phyloP scores from a whole-genome alignment of 2,329 filamentous ascomycete species.

The Seiridium cupressi region DNA sequence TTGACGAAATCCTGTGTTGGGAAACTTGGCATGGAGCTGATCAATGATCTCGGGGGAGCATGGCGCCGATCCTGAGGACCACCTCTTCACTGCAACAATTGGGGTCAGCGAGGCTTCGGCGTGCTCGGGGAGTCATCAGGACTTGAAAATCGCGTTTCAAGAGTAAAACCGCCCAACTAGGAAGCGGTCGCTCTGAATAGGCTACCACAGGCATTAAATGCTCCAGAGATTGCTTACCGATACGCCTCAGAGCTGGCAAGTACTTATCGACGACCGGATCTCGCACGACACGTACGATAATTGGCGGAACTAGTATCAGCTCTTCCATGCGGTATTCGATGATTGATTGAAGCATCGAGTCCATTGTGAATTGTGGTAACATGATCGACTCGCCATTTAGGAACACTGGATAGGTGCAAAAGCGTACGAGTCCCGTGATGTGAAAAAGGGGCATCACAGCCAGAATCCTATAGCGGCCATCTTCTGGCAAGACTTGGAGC shows the following conservation, averaged over 20 bases:
- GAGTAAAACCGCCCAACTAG: too few species aligned
- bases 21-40: slow-evolving; percentile 52
- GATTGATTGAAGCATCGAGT: slow-evolving; percentile 16
- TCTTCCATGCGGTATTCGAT: slow-evolving; percentile 18
- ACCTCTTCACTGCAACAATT: slow-evolving; percentile 37
- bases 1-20: slow-evolving; percentile 58
- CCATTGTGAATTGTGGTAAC: slow-evolving; percentile 20
- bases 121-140: too few species aligned
- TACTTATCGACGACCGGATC: slow-evolving; percentile 16
- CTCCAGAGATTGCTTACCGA: neutral
- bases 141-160: too few species aligned
- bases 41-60: slow-evolving; percentile 53
- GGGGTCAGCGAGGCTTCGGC: too few species aligned
- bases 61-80: slow-evolving; percentile 59
- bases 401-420: slow-evolving; percentile 16
- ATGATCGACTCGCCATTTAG: slow-evolving; percentile 19
- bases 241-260: slow-evolving; percentile 2
- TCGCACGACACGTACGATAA: slow-evolving; percentile 19
- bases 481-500: slow-evolving; percentile 6
- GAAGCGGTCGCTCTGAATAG: too few species aligned
- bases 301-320: slow-evolving; percentile 21
- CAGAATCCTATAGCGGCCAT: slow-evolving; percentile 6
- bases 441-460: slow-evolving; percentile 16
- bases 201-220: too few species aligned
- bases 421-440: slow-evolving; percentile 16